Base-by-base conservation (phyloP, 176 grass and related monocot species). In the Musa schizocarpa region DNA sequence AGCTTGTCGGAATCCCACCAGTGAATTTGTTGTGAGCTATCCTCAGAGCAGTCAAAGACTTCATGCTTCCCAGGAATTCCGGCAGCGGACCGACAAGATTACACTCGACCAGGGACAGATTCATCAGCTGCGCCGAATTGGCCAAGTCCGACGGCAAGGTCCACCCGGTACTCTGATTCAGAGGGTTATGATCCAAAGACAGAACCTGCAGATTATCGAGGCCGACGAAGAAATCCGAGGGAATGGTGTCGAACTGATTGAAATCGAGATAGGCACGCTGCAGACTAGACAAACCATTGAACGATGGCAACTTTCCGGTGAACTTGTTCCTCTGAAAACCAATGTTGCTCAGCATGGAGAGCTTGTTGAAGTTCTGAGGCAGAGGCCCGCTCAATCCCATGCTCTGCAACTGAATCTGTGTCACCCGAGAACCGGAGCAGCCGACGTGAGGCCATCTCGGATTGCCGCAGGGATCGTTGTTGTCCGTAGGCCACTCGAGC, bases 21-120 rank as follows among this genome's bases (percentile, higher is more conserved):
- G 78, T 56, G 59, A 98, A 82, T 13, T 11, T 24, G 82, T 98
- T 98, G 80, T 98, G 91, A 58, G 95, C 64, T 61, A 98, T 83
- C 7, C 59, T 49, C 73, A 98, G 84, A 9, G 50, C 65, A 54
- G 74, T 79, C 14, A 98, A 88, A 24, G 71, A 82, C n/a, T 3
- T 54, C 76, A 98, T 82, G 0, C 0, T 4, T 19, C 80, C 94
- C 1, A 98, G 75, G 54, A 85, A 89, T 2, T 24, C 78, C 7
- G 88, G 95, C 24, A 91, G 59, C 1, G 19, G 51, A 19, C 95
- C 90, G 50, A 57, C 50, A 19, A 98, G 79, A 54, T 29, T 74
- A 68, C 88, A 91, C 9, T 63, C 55, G 50, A 43, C 43, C 74
- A 91, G 78, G 12, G 79, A 59, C 8, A 98, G 77, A 43, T 8